Evolutionary conservation across 2,329 filamentous ascomycete species (phyloP), one percentile per base, ranked within the genome.

Genomic region (Nemania abortiva): DNA sequence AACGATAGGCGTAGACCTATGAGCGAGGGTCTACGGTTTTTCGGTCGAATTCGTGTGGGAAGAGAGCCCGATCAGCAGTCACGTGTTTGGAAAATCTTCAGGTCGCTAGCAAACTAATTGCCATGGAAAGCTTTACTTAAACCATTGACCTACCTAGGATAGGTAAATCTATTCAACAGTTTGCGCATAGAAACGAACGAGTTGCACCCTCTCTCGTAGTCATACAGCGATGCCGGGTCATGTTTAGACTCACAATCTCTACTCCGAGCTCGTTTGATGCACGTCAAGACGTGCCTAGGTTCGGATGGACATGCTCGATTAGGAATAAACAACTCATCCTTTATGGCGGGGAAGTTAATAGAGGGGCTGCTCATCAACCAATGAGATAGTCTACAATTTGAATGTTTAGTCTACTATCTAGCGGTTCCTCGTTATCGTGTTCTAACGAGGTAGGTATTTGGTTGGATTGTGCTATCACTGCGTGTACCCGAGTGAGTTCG

Each of bases 291-390:
- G 6, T 49, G 22, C 13, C 27, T 47, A 34, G 27, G 11, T 49
- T 54, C 63, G 76, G 70, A 42, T 74, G 72, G 73, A 77, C 76
- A 74, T 77, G 70, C 76, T 73, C 22, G 61, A 60, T 73, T 34
- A 34, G 63, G 70, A 53, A 63, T 64, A 45, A 59, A 31, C 22
- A 15, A 22, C 29, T 22, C 10, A 52, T 2, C 34, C 50, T 55
- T 47, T 54, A 29, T 34, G 49, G 66, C 47, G 64, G 59, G 62
- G 37, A 54, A 64, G 47, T 62, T 56, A 62, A 58, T 50, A 22
- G 62, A 42, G 27, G 49, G 42, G 45, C 61, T 55, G n/a, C 59
- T 47, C 52, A 34, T 52, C 37, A 18, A 37, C 65, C 65, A 65
- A 66, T 66, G 42, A 49, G 64, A 27, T 27, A n/a, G 10, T 53